Base-by-base conservation (phyloP, 805 yeast species). In the Candida taoyuanica region DNA sequence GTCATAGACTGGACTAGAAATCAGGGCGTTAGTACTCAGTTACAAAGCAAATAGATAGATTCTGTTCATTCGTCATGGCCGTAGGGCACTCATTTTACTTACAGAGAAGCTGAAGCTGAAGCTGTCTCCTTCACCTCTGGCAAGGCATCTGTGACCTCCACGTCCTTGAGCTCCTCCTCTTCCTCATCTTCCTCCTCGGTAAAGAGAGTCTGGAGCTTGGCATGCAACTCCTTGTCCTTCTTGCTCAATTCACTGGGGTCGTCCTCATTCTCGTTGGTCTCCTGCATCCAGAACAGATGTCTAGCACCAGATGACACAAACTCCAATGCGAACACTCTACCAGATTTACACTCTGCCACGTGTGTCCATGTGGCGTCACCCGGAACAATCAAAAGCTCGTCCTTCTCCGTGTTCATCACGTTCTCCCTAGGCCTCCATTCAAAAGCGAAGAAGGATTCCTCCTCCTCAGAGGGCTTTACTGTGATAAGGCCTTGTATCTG, bases 351-450 rank as follows among this genome's bases (percentile, higher is more conserved):
- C 20, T 85, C 75, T 35, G 68, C 60, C 31, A 85, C 76, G 38
- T 75, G 84, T 45, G 74, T 73, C 78, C 88, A 85, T 30, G 81
- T 75, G 36, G 84, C 91, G 53, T 87, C 96, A 2, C 94, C 95
- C 0, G 94, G 93, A 49, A 86, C 78, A 30, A 86, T 74, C 47
- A 85, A 66, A 42, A 85, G 67, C 47, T 81, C 88, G 38, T 78
- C 83, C 31, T 67, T 67, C 40, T 71, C 76, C 21, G 52, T 65
- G 15, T 65, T 59, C 6, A 68, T 66, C 5, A 67, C 59, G 31
- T 60, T 67, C 21, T 72, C 76, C 40, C 83, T 74, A 23, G 94
- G 85, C 28, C 70, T 62, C 95, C 95, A 86, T 37, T 63, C 67
- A 49, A 85, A 81, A 35, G 80, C 77, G 52, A 70, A 78, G 55